Base-by-base conservation (phyloP, 1,284 basidiomycete genomes). In the Cryptococcus sp. region DNA sequence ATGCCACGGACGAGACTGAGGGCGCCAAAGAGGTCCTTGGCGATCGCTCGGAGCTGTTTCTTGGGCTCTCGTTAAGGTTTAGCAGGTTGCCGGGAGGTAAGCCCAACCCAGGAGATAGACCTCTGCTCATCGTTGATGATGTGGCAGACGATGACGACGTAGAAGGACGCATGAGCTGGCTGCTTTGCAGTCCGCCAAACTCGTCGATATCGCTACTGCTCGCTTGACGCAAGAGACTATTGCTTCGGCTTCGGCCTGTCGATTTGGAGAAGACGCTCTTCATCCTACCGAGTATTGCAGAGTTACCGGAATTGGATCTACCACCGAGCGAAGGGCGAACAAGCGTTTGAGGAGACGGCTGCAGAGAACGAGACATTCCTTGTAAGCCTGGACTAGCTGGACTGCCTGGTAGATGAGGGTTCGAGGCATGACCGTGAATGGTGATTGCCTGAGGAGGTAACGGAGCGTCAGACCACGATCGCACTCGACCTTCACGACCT, bases 391-490 rank as follows among this genome's bases (percentile, higher is more conserved):
- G 52, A 37, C 51, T 50, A 15, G 48, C 15, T 3, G 60, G 51
- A 22, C 26, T 40, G 25, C 41, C 39, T 46, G 60, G 50, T 37
- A 45, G 53, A 22, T 55, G 57, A 13, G 56, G 45, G 19, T 55
- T 48, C 1, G 67, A 62, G 13, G 29, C 29, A 34, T 34, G 29
- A 3, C 51, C 49, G 17, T 53, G 46, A 25, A 23, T 19, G 16
- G 40, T 20, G 19, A 45, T 16, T 11, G 23, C 49, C 20, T 44
- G 41, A 44, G 57, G 52, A 8, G 65, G 64, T 8, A 54, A 48
- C 19, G 70, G 67, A 5, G 70, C 72, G 52, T 74, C 72, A 4
- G 72, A 74, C 65, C 63, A 67, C 17, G 72, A 68, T 48, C 72
- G 49, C 5, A 60, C 37, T 20, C 72, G 54, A 16, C 63, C 62